A percentile compares a stretch with the other conserved stretches of the same genome.
These are phyloP conservation scores for Arxiozyma bovina DNA, from an alignment of 1,139 yeast species.

Conservation along the genomic window DNA sequence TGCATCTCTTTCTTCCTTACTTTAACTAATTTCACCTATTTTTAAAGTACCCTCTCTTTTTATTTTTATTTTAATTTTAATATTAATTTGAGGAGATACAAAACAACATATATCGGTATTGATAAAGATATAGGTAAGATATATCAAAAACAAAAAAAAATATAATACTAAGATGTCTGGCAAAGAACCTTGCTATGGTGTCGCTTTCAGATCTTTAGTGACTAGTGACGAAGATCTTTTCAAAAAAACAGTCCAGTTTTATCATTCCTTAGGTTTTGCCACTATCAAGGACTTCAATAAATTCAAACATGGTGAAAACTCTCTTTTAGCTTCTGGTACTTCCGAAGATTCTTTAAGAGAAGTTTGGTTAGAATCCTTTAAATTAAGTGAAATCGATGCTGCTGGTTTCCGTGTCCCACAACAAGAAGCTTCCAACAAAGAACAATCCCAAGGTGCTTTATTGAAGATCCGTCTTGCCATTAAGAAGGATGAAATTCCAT, in stretches of 20 bases:
- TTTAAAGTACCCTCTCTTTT: neutral
- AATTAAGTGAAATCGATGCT: conserved; percentile 43
- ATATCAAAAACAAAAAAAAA: neutral
- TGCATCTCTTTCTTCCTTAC: too few species aligned
- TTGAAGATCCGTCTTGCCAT: conserved; percentile 51
- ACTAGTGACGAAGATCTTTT: conserved; percentile 45
- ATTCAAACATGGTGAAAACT: conserved; percentile 32
- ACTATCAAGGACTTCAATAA: conserved; percentile 45
- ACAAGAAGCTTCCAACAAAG: conserved; percentile 42
- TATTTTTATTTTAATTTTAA: too few species aligned
- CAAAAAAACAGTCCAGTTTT: conserved; percentile 42
- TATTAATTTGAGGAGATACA: too few species aligned
- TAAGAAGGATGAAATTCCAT: conserved; percentile 16
- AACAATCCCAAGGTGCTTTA: conserved; percentile 47
- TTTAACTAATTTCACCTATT: neutral
- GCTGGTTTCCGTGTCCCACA: conserved; percentile 47
- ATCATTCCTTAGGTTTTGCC: conserved; percentile 49
- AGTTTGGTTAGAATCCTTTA: conserved; percentile 63
- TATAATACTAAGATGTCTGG: conserved; percentile 1
- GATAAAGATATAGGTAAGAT: too few species aligned
- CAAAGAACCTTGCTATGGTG: conserved; percentile 30
- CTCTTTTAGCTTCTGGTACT: conserved; percentile 38
- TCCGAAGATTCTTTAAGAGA: conserved; percentile 59
- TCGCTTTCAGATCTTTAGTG: conserved; percentile 52
- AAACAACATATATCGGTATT: too few species aligned